phyloP scores from a whole-genome alignment of 805 yeast genomes.

The Cephaloascus fragrans region DNA sequence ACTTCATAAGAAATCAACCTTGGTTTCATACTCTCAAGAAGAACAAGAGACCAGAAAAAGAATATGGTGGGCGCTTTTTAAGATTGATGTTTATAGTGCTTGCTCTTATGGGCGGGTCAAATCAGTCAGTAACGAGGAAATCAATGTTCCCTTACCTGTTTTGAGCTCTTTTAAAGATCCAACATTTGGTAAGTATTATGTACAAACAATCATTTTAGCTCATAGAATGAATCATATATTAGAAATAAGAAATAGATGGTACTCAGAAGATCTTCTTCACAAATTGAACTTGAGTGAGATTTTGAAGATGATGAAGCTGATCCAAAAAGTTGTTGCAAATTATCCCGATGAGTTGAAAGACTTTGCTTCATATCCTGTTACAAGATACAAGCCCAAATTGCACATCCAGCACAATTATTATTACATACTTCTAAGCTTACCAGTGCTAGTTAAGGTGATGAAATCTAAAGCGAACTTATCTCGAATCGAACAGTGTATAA shows the following conservation, averaged over 20 bases:
- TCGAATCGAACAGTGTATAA: slow-evolving; percentile 31
- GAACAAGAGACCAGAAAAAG: slow-evolving; percentile 28
- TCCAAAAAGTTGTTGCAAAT: slow-evolving; percentile 22
- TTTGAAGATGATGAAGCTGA: slow-evolving; percentile 19
- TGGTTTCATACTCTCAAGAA: slow-evolving; percentile 17
- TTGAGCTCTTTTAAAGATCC: slow-evolving; percentile 18
- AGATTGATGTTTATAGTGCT: slow-evolving; percentile 15
- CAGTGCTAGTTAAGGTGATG: slow-evolving; percentile 29
- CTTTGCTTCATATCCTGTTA: slow-evolving; percentile 17
- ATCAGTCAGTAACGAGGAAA: slow-evolving; percentile 5
- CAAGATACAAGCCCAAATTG: slow-evolving; percentile 30
- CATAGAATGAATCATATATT: slow-evolving; percentile 22
- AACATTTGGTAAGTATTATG: slow-evolving; percentile 22
- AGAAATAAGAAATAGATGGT: slow-evolving; percentile 22
- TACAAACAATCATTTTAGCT: not conserved
- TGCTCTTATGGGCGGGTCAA: not conserved
- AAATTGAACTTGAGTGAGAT: slow-evolving; percentile 29
- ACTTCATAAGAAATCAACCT: slow-evolving; percentile 27
- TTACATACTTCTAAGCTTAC: slow-evolving; percentile 29
- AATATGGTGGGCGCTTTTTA: slow-evolving; percentile 35
- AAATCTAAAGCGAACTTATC: slow-evolving; percentile 19
- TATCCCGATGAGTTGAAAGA: slow-evolving; percentile 20
- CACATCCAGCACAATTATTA: slow-evolving; percentile 31
- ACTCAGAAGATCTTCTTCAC: slow-evolving; percentile 24
- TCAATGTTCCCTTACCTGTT: not conserved